Base-by-base conservation (phyloP, 805 yeast species). In the Myxozyma mucilagina region DNA sequence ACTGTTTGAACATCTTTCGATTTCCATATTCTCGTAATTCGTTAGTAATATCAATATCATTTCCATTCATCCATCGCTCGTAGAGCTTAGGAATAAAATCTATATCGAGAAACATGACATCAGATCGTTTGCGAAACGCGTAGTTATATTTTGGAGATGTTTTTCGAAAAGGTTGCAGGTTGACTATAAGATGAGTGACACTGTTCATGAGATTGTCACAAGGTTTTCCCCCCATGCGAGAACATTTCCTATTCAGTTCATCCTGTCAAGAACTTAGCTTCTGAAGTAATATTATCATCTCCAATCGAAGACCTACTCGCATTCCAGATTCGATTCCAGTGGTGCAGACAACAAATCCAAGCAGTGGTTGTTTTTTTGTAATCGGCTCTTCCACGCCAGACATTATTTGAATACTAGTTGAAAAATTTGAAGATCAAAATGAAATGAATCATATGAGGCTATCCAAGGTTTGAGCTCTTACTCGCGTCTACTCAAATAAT, bases 51-150 rank as follows among this genome's bases (percentile, higher is more conserved):
- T 72, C 71, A 10, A 75, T 61, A 50, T 78, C 81, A 24, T 77
- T 79, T 36, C 87, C 88, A 24, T 74, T 67, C 11, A 78, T 68
- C 91, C 90, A 87, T 5, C 72, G 72, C 14, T 75, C 74, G 66
- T 84, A 79, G 10, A 84, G 65, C 20, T 70, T 71, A 24, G 73
- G 67, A 6, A 89, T 74, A 6, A 80, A 73, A 1, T 78, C 77
- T 0, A 85, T 80, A 11, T 73, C 70, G 16, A 89, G 70, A 66
- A 89, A 84, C 47, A 72, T 72, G 36, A 90, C 79, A 72, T 88
- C 92, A 53, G 75, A 74, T 32, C 72, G 67, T 18, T 69, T 66
- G 38, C 57, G 70, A 7, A 83, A 76, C 35, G 84, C 80, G 73
- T 74, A 84, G 61, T 73, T 73, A 73, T 82, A 85, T 71, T 85